Evolutionary conservation across 768 basidiomycete genomes (phyloP).

Genomic region (Lactifluus rugatus): DNA sequence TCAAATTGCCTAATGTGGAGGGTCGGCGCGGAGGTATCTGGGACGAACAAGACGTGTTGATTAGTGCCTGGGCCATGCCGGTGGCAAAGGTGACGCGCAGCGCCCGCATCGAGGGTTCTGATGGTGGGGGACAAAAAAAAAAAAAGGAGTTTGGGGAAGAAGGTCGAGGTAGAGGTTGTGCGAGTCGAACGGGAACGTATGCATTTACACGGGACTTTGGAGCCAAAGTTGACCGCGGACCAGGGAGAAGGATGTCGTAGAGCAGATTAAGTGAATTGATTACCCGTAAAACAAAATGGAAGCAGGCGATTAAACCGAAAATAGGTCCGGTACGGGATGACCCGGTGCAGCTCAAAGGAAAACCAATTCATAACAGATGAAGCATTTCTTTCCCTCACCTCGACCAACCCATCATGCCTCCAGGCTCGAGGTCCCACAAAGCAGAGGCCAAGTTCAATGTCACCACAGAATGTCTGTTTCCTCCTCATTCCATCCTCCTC

Average conservation of each 20-base stretch:
- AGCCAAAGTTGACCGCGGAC: background rate
- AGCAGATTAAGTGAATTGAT: background rate
- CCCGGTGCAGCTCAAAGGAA: background rate
- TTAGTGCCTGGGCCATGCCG: background rate
- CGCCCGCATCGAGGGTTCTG: background rate
- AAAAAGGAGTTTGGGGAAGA: too few species aligned
- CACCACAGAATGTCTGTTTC: slow-evolving; percentile 38
- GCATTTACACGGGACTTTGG: too few species aligned
- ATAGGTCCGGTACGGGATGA: background rate
- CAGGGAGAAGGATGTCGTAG: background rate
- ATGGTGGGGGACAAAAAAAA: background rate
- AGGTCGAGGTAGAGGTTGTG: too few species aligned
- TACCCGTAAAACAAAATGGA: slow-evolving; percentile 3
- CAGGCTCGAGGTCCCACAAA: slow-evolving; percentile 29
- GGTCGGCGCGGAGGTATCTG: background rate
- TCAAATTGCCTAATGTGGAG: background rate
- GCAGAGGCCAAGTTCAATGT: slow-evolving; percentile 45
- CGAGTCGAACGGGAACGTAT: too few species aligned
- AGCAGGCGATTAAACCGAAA: slow-evolving; percentile 6
- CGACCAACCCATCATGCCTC: slow-evolving; percentile 26
- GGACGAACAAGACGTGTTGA: too few species aligned
- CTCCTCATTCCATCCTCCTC: background rate
- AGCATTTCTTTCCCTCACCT: background rate
- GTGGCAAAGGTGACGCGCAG: background rate
- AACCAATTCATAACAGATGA: background rate